phyloP scores from a whole-genome alignment of 805 yeast genomes.

The Lipomyces oligophaga region DNA sequence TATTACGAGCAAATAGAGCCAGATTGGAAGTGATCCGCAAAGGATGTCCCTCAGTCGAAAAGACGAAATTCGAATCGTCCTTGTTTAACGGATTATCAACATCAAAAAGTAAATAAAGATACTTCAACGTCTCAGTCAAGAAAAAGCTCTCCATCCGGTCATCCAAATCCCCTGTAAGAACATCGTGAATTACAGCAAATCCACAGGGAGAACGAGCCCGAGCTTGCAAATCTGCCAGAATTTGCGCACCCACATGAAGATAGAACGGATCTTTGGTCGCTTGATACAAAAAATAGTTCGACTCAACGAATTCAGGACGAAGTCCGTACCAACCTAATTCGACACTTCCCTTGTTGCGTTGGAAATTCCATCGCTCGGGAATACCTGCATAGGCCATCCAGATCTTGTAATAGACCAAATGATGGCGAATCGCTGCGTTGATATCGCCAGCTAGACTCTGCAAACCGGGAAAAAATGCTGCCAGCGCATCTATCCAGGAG shows the following conservation, averaged over 20 bases:
- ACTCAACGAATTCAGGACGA: conserved; percentile 87
- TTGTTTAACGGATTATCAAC: conserved; percentile 52
- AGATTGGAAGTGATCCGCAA: conserved; percentile 57
- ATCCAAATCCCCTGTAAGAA: conserved; percentile 57
- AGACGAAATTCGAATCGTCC: conserved; percentile 44
- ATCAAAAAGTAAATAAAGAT: conserved; percentile 75
- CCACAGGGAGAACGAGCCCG: conserved; percentile 68
- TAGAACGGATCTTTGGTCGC: conserved; percentile 87
- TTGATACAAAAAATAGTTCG: conserved; percentile 74
- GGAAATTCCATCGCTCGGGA: conserved; percentile 81
- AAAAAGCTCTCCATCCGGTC: conserved; percentile 92
- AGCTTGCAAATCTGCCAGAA: conserved; percentile 53
- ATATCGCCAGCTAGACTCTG: conserved; percentile 76
- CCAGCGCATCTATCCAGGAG: conserved; percentile 77
- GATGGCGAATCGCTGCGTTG: conserved; percentile 57
- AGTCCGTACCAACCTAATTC: conserved; percentile 71
- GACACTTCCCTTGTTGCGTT: conserved; percentile 25
- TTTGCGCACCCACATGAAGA: conserved; percentile 65
- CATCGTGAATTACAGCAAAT: conserved; percentile 68
- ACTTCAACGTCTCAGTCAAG: conserved; percentile 80
- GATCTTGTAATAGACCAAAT: conserved; percentile 61
- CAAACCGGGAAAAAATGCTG: conserved; percentile 87
- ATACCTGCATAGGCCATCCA: conserved; percentile 79
- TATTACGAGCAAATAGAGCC: conserved; percentile 30
- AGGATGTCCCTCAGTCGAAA: conserved; percentile 92